Evolutionary conservation across 441 rosid genomes (phyloP), one percentile per base, ranked within the genome.

Genomic region (Gossypium davidsonii): DNA sequence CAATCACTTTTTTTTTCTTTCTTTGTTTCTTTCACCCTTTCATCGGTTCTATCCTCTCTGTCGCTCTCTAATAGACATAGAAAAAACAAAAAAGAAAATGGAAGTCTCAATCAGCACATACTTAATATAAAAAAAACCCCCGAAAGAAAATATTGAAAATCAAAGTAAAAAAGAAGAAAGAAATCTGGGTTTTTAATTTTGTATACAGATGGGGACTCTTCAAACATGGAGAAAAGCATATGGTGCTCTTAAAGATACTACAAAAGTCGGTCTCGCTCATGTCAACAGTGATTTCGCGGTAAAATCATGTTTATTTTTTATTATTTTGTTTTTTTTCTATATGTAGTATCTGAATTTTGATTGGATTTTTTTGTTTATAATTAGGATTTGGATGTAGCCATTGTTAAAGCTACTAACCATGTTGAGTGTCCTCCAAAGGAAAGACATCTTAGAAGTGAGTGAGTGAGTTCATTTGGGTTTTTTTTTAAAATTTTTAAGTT

Each of bases 231-330:
- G 98, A 67, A 91, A 86, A 77, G 98, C 99, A 34, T 95, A 91
- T 63, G 99, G 99, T 61, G 99, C 99, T 77, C 82, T 95, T 80
- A 95, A 95, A 74, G 99, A 95, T 71, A 65, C 88, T 86, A 95
- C 99, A 80, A 95, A 95, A 95, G 98, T 95, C 86, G 99, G 99
- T 53, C 94, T 95, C 55, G 98, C 97, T 78, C 99, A 94, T 68
- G 98, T 95, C 83, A 95, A 95, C 85, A 91, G 97, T 82, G 99
- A 95, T 77, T 93, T 77, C 78, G 97, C 99, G 83, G 99, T 95
- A 79, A 31, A 31, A 31, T 4, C 34, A 31, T 12, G 6, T 26
- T 5, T 26, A 4, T 8, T 9, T 14, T 6, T 4, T 0, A 6
- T 53, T 66, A 37, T 26, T 42, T 67, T 31, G 18, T 3, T 23